phyloP scores from a whole-genome alignment of 441 rosid species.

The Kokia cookei region DNA sequence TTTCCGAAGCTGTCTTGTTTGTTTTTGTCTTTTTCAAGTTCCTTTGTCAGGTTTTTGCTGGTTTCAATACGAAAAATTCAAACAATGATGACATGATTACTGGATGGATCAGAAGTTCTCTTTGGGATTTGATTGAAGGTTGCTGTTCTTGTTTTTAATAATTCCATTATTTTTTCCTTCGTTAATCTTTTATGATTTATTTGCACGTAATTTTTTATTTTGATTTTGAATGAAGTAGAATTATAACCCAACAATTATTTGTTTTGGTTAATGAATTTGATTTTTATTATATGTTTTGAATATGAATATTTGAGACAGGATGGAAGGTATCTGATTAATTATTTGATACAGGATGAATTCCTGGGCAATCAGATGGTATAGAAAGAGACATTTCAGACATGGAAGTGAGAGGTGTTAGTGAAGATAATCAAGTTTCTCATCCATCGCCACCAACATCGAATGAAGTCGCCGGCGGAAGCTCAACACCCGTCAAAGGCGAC shows the following conservation, averaged over 20 bases:
- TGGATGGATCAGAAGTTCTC: background rate
- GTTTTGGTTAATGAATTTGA: too few species aligned
- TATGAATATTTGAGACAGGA: background rate
- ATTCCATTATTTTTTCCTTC: background rate
- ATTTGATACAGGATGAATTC: constrained; percentile 10
- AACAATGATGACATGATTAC: background rate
- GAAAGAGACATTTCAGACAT: constrained; percentile 12
- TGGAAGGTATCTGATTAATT: background rate
- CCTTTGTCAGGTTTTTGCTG: background rate
- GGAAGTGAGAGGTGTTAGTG: constrained; percentile 20
- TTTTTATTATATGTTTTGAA: background rate
- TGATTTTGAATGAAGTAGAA: background rate
- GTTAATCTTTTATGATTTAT: background rate
- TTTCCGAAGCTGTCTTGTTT: background rate
- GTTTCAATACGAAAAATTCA: background rate
- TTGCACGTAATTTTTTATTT: background rate
- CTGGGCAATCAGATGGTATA: constrained; percentile 11
- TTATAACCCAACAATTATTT: background rate
- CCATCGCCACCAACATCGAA: constrained; percentile 14
- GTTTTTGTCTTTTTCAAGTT: background rate
- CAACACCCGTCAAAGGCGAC: too few species aligned
- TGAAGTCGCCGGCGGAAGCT: background rate
- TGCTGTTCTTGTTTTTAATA: background rate
- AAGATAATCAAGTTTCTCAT: constrained; percentile 2
- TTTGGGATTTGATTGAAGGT: background rate